Base-by-base conservation (phyloP, 2,329 filamentous ascomycete genomes). In the Alternaria sp. region DNA sequence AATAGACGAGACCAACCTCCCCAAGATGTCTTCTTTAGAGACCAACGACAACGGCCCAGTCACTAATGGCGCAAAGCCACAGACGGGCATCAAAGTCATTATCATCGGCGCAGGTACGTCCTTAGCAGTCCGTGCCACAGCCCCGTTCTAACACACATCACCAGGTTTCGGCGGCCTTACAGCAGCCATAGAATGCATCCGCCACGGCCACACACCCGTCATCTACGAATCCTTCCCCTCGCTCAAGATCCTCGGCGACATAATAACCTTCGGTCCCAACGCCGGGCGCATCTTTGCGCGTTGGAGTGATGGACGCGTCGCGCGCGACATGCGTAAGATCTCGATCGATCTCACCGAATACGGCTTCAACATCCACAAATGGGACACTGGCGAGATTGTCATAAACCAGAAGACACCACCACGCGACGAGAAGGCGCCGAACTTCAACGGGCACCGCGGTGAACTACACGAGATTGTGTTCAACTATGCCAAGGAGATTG, bases 321-420 rank as follows among this genome's bases (percentile, higher is more conserved):
- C 82, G 8, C 74, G 77, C 49, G 80, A 81, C 47, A 81, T 88
- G 78, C 81, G 83, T 23, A 75, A 80, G 1, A 74, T 88, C 8
- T 86, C 84, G 66, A 88, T 88, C 64, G 82, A 88, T 66, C 73
- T 88, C 51, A 73, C 78, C 7, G 70, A 77, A 0, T 85, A 89
- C 62, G 87, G 87, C 45, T 89, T 89, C 78, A 85, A 85, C 51
- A 88, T 89, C 59, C 87, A 88, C 76, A 89, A 88, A 67, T 89
- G 82, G 64, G 74, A 78, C 49, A 87, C 87, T 28, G 87, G 87
- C 32, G 87, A 89, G 73, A 83, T 89, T 11, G 83, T 89, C 21
- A 83, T 86, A 59, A 87, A 88, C 61, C 88, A 90, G 61, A 73
- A 72, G 55, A 82, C 81, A 0, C 84, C 85, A 4, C 71, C 79